phyloP scores from a whole-genome alignment of 2,329 filamentous ascomycete species.

The Penicillium crustosum region DNA sequence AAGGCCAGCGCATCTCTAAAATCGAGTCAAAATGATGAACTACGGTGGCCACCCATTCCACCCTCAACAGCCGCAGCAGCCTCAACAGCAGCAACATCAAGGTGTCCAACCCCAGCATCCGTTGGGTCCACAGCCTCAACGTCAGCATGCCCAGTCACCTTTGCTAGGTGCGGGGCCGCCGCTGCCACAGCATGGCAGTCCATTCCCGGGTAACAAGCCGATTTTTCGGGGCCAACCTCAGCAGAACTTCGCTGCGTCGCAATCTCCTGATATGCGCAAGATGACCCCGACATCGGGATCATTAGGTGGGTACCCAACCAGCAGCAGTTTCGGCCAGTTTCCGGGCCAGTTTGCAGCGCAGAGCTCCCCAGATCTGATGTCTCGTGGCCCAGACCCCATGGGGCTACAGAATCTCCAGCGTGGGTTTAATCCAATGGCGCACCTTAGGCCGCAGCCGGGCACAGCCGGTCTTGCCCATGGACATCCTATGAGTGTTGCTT shows the following conservation, averaged over 20 bases:
- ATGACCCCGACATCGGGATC: conserved; percentile 34
- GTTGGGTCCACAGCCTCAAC: conserved; percentile 21
- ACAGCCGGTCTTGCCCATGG: conserved; percentile 31
- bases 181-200: conserved; percentile 29
- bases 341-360: conserved; percentile 31
- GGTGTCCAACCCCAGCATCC: conserved; percentile 22
- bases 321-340: conserved; percentile 29
- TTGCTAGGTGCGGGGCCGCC: conserved; percentile 27
- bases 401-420: conserved; percentile 33
- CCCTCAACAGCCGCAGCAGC: conserved; percentile 27
- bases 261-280: conserved; percentile 36
- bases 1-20: conserved; percentile 14
- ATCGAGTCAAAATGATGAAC: conserved; percentile 35
- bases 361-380: conserved; percentile 31
- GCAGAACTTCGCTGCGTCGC: conserved; percentile 23
- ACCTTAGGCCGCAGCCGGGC: conserved; percentile 28
- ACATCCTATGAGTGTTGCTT: conserved; percentile 31
- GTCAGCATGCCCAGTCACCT: conserved; percentile 34
- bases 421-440: conserved; percentile 33
- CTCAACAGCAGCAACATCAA: conserved; percentile 24
- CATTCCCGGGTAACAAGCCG: conserved; percentile 28
- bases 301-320: conserved; percentile 32
- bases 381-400: conserved; percentile 30
- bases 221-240: conserved; percentile 31
- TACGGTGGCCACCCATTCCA: conserved; percentile 36